phyloP scores from a whole-genome alignment of 2,329 filamentous ascomycete genomes.

The Fusarium brachygibbosum region DNA sequence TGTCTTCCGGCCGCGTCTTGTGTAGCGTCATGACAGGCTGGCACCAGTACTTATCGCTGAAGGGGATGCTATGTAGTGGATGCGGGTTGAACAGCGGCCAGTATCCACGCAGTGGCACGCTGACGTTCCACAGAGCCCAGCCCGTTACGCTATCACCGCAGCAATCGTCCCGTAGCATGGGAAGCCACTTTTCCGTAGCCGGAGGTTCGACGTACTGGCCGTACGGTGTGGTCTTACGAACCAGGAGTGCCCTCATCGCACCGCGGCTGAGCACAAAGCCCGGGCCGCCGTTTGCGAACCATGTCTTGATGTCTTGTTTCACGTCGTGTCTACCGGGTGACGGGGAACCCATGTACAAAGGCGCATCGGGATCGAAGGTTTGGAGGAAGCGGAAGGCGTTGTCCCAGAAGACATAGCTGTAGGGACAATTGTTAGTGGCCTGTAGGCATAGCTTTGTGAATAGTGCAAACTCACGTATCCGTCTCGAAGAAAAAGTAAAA shows the following conservation, averaged over 20 bases:
- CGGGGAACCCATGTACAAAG: constrained; percentile 65
- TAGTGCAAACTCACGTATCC: constrained; percentile 60
- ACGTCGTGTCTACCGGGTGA: constrained; percentile 55
- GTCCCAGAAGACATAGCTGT: constrained; percentile 53
- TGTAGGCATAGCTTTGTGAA: too few species aligned
- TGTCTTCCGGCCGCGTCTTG: constrained; percentile 62
- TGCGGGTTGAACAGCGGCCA: constrained; percentile 66
- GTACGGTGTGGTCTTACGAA: constrained; percentile 49
- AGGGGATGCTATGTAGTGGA: constrained; percentile 63
- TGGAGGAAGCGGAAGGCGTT: constrained; percentile 64
- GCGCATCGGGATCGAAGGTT: constrained; percentile 60
- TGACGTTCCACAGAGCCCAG: constrained; percentile 60
- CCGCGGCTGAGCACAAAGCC: constrained; percentile 62
- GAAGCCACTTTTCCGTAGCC: constrained; percentile 57
- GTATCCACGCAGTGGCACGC: constrained; percentile 60
- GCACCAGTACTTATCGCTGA: constrained; percentile 63
- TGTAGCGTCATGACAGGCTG: constrained; percentile 65
- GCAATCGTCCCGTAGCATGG: constrained; percentile 61
- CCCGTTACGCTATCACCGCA: constrained; percentile 67
- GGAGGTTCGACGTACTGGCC: constrained; percentile 58
- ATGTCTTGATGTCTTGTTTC: constrained; percentile 53
- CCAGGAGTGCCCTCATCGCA: constrained; percentile 59
- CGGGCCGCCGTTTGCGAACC: constrained; percentile 64
- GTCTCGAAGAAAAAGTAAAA: constrained; percentile 71
- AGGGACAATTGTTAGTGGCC: constrained; percentile 9